These are phyloP conservation scores for Hypoxylon subgilvum DNA, from an alignment of 495 filamentous ascomycete species.

Conservation along the genomic window DNA sequence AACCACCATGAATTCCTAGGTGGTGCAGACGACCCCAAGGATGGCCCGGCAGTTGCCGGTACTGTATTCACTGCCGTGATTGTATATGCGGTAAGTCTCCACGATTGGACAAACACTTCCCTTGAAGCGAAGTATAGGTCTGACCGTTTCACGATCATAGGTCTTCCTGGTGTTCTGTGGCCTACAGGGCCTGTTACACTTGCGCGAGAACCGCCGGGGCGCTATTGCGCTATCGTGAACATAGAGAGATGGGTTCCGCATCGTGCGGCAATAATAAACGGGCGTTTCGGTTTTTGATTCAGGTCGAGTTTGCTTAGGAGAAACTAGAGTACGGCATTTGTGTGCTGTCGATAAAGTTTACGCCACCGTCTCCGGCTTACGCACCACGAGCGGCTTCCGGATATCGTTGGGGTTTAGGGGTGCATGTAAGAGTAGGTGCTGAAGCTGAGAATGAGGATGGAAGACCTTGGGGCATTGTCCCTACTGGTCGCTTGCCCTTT, in stretches of 20 bases:
- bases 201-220: constrained; percentile 76
- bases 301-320: constrained; percentile 7
- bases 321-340: constrained; percentile 16
- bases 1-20: constrained; percentile 84
- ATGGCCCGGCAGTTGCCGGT: constrained; percentile 77
- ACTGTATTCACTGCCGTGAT: constrained; percentile 84
- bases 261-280: constrained; percentile 22
- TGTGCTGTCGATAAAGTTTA: neutral
- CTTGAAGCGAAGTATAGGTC: neutral
- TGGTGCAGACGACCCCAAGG: constrained; percentile 70
- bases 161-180: constrained; percentile 89
- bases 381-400: neutral
- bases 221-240: constrained; percentile 71
- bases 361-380: neutral
- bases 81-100: constrained; percentile 77
- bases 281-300: constrained; percentile 23
- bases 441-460: constrained; percentile 7
- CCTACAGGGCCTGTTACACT: constrained; percentile 80
- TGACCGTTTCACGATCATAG: constrained; percentile 50
- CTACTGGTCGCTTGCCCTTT: constrained; percentile 3
- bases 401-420: constrained; percentile 1
- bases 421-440: constrained; percentile 22
- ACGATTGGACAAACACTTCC: neutral
- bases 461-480: neutral
- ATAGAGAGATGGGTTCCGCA: neutral